phyloP scores from a whole-genome alignment of 1,284 basidiomycete genomes.

The Sporisorium graminicola region DNA sequence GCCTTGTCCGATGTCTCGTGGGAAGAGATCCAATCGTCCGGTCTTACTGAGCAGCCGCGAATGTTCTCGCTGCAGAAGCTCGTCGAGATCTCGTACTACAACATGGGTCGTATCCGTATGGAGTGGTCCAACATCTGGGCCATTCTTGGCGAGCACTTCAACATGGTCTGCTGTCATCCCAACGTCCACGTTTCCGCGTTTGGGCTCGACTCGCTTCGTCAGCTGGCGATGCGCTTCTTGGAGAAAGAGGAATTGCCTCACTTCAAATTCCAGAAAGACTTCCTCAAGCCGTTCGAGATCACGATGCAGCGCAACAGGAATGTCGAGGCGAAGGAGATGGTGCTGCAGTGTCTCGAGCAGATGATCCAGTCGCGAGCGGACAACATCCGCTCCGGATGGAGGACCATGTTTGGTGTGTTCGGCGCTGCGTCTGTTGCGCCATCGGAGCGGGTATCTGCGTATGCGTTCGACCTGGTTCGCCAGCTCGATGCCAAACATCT shows the following conservation, averaged over 20 bases:
- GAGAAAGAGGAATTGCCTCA: constrained; percentile 98
- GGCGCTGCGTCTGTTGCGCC: constrained; percentile 94
- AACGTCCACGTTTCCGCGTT: constrained; percentile 98
- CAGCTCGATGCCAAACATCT: constrained; percentile 92
- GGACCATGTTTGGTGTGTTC: constrained; percentile 98
- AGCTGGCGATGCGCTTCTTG: constrained; percentile 97
- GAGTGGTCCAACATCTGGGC: constrained; percentile 99
- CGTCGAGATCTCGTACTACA: constrained; percentile 99
- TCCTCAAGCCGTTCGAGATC: constrained; percentile 96
- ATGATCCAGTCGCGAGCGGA: constrained; percentile 96
- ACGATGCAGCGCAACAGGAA: constrained; percentile 97
- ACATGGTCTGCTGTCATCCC: constrained; percentile 98
- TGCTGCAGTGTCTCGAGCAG: constrained; percentile 96
- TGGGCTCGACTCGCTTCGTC: constrained; percentile 95
- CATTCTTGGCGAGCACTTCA: constrained; percentile 98
- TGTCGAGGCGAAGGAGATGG: constrained; percentile 96
- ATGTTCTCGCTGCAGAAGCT: constrained; percentile 98
- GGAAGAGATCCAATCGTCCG: constrained; percentile 99
- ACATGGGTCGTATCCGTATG: constrained; percentile 97
- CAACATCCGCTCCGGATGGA: constrained; percentile 97
- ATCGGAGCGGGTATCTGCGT: constrained; percentile 91
- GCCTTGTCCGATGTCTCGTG: constrained; percentile 97
- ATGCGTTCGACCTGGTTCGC: constrained; percentile 96
- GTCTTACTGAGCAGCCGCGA: constrained; percentile 86
- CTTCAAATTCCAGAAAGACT: constrained; percentile 99